Evolutionary conservation across 1,284 basidiomycete genomes (phyloP).

Genomic region (Tylopilus orsonianus): DNA sequence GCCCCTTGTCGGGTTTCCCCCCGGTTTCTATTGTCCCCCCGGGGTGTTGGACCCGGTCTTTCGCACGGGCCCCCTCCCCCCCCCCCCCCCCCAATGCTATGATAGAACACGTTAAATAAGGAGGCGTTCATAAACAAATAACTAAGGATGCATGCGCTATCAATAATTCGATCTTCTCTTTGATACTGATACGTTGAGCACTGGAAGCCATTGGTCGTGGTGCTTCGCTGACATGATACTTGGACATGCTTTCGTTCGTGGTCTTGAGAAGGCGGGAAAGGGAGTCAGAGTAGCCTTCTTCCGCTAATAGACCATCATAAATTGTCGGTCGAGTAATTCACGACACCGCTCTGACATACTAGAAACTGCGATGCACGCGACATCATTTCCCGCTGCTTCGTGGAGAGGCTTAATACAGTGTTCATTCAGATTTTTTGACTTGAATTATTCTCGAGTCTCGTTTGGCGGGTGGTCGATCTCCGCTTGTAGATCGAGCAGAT

Average conservation of each 20-base stretch:
- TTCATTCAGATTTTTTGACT: neutral
- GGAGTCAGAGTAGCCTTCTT: neutral
- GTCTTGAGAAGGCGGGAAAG: conserved; percentile 3
- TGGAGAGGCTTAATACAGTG: neutral
- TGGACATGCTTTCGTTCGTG: conserved; percentile 9
- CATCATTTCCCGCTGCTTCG: conserved; percentile 1
- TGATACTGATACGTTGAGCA: conserved; percentile 26
- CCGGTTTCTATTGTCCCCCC: no score
- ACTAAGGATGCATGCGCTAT: conserved; percentile 11
- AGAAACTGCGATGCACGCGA: conserved; percentile 10
- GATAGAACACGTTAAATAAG: neutral
- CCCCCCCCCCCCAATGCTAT: conserved; percentile 30
- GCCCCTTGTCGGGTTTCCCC: no score
- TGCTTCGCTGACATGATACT: conserved; percentile 7
- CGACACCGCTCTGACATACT: conserved; percentile 1
- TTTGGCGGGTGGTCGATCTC: neutral
- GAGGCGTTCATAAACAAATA: no score
- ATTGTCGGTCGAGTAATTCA: neutral
- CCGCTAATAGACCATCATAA: conserved; percentile 3
- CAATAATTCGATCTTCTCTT: conserved; percentile 19
- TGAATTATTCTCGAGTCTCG: neutral
- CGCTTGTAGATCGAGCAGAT: conserved; percentile 6
- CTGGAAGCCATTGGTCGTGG: conserved; percentile 7
- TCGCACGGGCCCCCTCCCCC: conserved; percentile 16
- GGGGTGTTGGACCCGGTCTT: no score